Evolutionary conservation across 305 asterid genomes (phyloP).

Genomic region (Fraxinus angustifolia): DNA sequence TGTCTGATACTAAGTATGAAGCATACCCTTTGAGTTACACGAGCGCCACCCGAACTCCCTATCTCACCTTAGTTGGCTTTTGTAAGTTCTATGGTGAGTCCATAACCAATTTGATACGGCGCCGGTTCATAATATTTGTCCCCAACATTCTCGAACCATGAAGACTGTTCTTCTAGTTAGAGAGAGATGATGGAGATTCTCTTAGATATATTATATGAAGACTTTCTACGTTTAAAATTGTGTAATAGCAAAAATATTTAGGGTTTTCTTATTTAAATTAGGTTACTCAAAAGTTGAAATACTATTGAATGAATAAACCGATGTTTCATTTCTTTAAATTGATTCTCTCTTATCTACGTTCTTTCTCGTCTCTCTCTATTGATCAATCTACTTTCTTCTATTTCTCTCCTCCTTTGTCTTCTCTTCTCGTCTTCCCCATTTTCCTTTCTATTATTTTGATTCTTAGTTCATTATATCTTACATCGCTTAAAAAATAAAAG

Average conservation of each 20-base stretch:
- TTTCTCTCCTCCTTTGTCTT: too few relatives aligned
- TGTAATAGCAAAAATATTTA: neutral
- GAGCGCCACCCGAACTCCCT: neutral
- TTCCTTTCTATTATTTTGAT: too few relatives aligned
- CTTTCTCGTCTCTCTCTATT: neutral
- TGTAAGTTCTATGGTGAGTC: constrained; percentile 41
- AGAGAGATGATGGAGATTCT: neutral
- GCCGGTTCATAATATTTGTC: constrained; percentile 50
- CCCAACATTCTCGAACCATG: too few relatives aligned
- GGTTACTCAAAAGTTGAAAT: neutral
- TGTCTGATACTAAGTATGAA: neutral
- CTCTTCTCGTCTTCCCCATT: neutral
- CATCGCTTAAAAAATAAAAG: too few relatives aligned
- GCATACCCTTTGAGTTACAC: neutral
- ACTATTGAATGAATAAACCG: neutral
- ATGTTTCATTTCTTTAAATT: too few relatives aligned
- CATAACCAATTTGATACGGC: constrained; percentile 56
- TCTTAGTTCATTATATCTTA: too few relatives aligned
- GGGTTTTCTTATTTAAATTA: neutral
- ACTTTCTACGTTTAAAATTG: neutral
- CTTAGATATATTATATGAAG: too few relatives aligned
- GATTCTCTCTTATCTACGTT: neutral
- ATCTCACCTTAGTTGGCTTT: constrained; percentile 11
- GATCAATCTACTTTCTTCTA: neutral
- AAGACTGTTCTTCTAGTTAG: neutral